Conservation (phyloP, 352 stramenopile species). For the Pelagophyceae sp. region DNA sequence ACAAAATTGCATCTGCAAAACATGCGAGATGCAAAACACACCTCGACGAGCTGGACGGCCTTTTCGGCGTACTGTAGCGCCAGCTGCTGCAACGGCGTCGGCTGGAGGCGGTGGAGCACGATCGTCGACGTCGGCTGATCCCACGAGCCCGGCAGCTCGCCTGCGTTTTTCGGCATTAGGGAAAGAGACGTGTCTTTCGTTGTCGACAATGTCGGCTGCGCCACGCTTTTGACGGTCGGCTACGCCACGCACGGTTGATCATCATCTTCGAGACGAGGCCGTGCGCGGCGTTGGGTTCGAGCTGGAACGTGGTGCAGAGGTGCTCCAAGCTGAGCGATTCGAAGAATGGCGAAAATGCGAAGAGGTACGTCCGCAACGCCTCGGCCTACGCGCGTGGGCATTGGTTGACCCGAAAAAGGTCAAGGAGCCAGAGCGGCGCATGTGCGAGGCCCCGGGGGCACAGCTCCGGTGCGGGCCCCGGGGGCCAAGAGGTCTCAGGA, state of each 20-base stretch:
- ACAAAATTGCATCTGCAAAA: too few relatives aligned
- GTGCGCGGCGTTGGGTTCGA: constrained; percentile 88
- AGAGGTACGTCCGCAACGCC: constrained; percentile 87
- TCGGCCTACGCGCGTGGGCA: too few relatives aligned
- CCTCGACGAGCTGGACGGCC: constrained; percentile 56
- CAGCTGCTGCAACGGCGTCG: constrained; percentile 82
- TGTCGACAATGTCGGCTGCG: not conserved
- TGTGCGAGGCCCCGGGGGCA: too few relatives aligned
- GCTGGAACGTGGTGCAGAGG: constrained; percentile 93
- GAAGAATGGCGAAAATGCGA: constrained; percentile 89
- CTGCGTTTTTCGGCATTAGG: too few relatives aligned
- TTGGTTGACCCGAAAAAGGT: too few relatives aligned
- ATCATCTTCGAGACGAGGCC: constrained; percentile 98
- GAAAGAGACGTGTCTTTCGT: too few relatives aligned
- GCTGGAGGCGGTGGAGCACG: constrained; percentile 81
- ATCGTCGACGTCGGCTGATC: constrained; percentile 94
- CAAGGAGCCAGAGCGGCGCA: too few relatives aligned
- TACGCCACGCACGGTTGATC: too few relatives aligned
- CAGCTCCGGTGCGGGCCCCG: too few relatives aligned
- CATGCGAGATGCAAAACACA: too few relatives aligned
- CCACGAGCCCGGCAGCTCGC: constrained; percentile 88
- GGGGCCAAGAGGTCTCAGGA: too few relatives aligned
- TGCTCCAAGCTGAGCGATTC: constrained; percentile 84
- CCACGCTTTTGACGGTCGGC: not conserved
- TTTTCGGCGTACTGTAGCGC: constrained; percentile 92